A percentile compares a stretch with the other conserved stretches of the same genome.
Conservation (phyloP, 2,329 filamentous ascomycete species). For the Exophiala aquamarina region DNA sequence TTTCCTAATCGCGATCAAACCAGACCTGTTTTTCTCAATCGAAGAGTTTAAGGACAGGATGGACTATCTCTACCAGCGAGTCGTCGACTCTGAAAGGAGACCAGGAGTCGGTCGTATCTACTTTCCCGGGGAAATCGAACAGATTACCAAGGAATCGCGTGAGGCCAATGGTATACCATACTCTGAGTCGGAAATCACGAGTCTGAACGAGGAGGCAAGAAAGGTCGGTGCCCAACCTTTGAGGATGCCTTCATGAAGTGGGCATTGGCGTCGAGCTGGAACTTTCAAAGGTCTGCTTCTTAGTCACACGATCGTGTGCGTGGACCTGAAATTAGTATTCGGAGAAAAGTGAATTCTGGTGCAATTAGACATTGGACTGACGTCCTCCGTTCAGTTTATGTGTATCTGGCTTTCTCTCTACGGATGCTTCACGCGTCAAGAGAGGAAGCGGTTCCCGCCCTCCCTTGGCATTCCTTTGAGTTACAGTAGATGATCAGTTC, state of each 20-base stretch:
- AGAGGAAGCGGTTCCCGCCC: too few species aligned
- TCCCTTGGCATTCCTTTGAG: too few species aligned
- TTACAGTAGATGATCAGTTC: too few species aligned
- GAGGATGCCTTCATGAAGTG: background rate
- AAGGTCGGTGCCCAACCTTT: slow-evolving; percentile 35
- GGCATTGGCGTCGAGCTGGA: too few species aligned
- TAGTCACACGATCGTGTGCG: too few species aligned
- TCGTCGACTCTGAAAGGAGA: slow-evolving; percentile 54
- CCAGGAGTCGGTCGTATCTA: slow-evolving; percentile 56
- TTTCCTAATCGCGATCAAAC: slow-evolving; percentile 70
- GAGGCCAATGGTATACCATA: slow-evolving; percentile 49
- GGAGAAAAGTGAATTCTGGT: too few species aligned
- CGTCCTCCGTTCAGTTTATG: too few species aligned
- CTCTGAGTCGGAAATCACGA: slow-evolving; percentile 47
- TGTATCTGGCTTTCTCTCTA: too few species aligned
- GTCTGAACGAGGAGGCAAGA: slow-evolving; percentile 52
- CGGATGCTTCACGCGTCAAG: too few species aligned
- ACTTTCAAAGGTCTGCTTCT: too few species aligned
- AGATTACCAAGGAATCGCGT: slow-evolving; percentile 44
- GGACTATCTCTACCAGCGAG: slow-evolving; percentile 58
- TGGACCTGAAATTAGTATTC: too few species aligned
- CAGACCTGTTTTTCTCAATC: slow-evolving; percentile 70
- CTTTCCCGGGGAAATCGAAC: slow-evolving; percentile 59
- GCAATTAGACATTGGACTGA: too few species aligned
- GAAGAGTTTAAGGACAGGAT: slow-evolving; percentile 66